phyloP scores from a whole-genome alignment of 371 early-diverging fungal genomes.

The Zychaea mexicana region DNA sequence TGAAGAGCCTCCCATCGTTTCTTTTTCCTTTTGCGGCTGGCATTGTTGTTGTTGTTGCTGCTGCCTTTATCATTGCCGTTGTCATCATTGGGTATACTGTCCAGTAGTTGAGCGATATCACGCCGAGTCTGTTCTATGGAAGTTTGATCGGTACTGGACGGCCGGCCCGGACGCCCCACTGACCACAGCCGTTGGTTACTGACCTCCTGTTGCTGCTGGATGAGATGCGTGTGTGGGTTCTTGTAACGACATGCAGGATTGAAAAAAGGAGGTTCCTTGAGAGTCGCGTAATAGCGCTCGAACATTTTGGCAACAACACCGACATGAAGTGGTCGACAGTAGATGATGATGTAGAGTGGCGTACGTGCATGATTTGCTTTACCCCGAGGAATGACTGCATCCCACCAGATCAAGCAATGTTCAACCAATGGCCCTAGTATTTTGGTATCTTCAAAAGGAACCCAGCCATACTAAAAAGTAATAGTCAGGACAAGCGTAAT shows the following conservation, averaged over 20 bases:
- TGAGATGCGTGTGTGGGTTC: slow-evolving; percentile 23
- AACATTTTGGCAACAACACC: slow-evolving; percentile 21
- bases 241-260: slow-evolving; percentile 37
- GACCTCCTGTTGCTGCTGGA: not conserved
- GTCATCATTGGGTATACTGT: slow-evolving; percentile 35
- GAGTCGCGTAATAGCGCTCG: slow-evolving; percentile 5
- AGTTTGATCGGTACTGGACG: not conserved
- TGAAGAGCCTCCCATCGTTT: not conserved
- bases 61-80: not conserved
- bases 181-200: not conserved
- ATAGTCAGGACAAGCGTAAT: not conserved
- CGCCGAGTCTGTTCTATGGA: slow-evolving; percentile 24
- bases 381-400: slow-evolving; percentile 44
- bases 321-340: slow-evolving; percentile 27
- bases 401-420: slow-evolving; percentile 44
- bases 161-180: not conserved
- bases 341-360: slow-evolving; percentile 44
- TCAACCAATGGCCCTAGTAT: slow-evolving; percentile 48
- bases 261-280: slow-evolving; percentile 40
- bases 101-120: slow-evolving; percentile 40
- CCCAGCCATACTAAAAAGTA: slow-evolving; percentile 44
- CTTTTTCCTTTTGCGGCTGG: slow-evolving; percentile 9
- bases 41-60: no score
- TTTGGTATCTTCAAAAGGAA: slow-evolving; percentile 46
- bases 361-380: slow-evolving; percentile 33